Evolutionary conservation across 305 asterid species (phyloP), one percentile per base, ranked within the genome.

Genomic region (Solanum hybrid): DNA sequence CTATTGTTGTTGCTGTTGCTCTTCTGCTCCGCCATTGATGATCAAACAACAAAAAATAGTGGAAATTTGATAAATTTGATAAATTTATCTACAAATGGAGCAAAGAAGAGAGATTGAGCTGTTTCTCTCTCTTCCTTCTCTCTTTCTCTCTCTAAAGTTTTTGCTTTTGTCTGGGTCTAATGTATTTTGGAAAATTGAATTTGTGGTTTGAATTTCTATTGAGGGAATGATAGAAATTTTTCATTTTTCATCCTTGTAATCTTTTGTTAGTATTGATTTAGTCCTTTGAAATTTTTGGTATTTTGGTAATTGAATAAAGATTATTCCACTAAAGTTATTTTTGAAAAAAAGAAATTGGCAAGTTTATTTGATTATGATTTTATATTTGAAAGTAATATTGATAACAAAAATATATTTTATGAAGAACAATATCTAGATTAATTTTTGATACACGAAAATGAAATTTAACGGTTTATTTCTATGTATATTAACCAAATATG

Each of bases 1-100:
- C 98, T 94, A 90, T 92, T 95, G 79, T 92, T 92, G 72, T 9
- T 93, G 90, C 94, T 94, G 64, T 85, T 91, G 69, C 95, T 93
- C 89, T 91, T 93, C 93, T 92, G 96, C 91, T 96, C 98, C 92
- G 95, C 94, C 98, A 95, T 95, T 91, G 20, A 85, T 77, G 27
- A 87, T 80, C 36, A 40, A 40, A 80, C 36, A 12, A 37, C 10
- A 79, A n/a, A 79, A 79, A 37, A n/a, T 38, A 24, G 24, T 13
- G 27, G 6, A 40, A 40, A 26, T 40, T 40, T 40, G 51, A 40
- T 35, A 35, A 36, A n/a, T 4, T 26, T 12, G 26, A 42, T 84
- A 46, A 84, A 46, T 46, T 42, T 46, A 51, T 31, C 73, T 46
- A 51, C 3, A 85, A 85, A 85, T 85, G 89, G 75, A 90, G 89